phyloP scores from a whole-genome alignment of 441 rosid species.

The Raphanus hybrid region DNA sequence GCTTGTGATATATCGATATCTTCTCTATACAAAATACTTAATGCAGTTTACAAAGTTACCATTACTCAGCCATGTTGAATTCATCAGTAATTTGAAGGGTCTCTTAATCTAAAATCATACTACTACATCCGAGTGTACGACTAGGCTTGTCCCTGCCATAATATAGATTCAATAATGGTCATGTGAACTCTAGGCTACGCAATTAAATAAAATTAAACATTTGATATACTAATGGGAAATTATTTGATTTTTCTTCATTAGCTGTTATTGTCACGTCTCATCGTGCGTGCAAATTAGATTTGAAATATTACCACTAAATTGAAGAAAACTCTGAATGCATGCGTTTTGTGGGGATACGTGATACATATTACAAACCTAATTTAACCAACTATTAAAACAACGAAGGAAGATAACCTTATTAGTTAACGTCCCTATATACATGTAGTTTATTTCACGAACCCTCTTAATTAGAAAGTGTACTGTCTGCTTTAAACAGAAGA shows the following conservation, averaged over 20 bases:
- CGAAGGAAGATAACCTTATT: not conserved
- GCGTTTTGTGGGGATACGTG: conserved; percentile 29
- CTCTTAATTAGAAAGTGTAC: not conserved
- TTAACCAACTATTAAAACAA: conserved; percentile 13
- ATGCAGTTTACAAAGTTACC: not conserved
- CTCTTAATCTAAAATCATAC: not conserved
- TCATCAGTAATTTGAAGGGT: not conserved
- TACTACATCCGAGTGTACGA: not conserved
- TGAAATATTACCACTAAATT: not conserved
- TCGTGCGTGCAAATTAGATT: conserved; percentile 1
- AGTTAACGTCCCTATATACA: not conserved
- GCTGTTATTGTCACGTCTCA: not conserved
- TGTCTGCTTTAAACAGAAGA: conserved; percentile 15
- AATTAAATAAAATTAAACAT: not conserved
- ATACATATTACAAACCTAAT: conserved; percentile 36
- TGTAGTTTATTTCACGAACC: not conserved
- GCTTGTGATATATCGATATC: conserved; percentile 2
- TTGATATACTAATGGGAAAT: conserved; percentile 3
- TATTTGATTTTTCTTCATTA: not conserved
- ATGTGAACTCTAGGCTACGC: not conserved
- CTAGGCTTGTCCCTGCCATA: not conserved
- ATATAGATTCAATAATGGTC: not conserved
- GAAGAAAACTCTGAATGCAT: conserved; percentile 10
- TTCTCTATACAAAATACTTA: not conserved
- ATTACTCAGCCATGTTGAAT: not conserved